Evolutionary conservation across 352 stramenopile genomes (phyloP).

Genomic region (Globisporangium solare): DNA sequence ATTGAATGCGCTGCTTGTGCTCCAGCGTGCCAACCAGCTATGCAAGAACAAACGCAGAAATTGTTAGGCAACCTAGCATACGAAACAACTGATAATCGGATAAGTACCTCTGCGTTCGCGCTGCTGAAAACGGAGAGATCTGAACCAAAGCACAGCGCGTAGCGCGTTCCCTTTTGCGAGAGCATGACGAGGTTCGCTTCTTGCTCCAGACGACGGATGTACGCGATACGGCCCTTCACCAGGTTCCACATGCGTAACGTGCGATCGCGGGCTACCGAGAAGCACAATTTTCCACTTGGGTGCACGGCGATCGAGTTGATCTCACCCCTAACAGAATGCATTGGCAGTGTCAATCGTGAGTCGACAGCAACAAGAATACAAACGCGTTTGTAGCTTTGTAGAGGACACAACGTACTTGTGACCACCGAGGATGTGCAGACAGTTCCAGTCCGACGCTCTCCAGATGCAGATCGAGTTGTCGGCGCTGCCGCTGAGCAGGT

Average conservation of each 20-base stretch:
- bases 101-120: constrained; percentile 52
- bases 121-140: constrained; percentile 79
- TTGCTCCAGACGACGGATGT: constrained; percentile 82
- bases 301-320: constrained; percentile 85
- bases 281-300: constrained; percentile 84
- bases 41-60: not conserved
- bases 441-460: constrained; percentile 88
- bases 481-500: constrained; percentile 82
- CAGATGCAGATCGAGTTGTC: constrained; percentile 90
- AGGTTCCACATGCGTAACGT: constrained; percentile 91
- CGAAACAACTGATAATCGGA: constrained; percentile 1
- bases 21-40: constrained; percentile 62
- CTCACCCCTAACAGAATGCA: constrained; percentile 36
- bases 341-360: not conserved
- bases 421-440: constrained; percentile 83
- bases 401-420: constrained; percentile 51
- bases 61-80: no score
- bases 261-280: constrained; percentile 77
- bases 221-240: constrained; percentile 84
- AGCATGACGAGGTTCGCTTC: constrained; percentile 74
- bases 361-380: not conserved
- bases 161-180: constrained; percentile 68
- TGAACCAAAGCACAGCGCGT: constrained; percentile 64
- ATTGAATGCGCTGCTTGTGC: constrained; percentile 74
- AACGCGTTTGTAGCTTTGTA: no score